phyloP scores from a whole-genome alignment of 768 basidiomycete genomes.

The Amanita jacksonii region DNA sequence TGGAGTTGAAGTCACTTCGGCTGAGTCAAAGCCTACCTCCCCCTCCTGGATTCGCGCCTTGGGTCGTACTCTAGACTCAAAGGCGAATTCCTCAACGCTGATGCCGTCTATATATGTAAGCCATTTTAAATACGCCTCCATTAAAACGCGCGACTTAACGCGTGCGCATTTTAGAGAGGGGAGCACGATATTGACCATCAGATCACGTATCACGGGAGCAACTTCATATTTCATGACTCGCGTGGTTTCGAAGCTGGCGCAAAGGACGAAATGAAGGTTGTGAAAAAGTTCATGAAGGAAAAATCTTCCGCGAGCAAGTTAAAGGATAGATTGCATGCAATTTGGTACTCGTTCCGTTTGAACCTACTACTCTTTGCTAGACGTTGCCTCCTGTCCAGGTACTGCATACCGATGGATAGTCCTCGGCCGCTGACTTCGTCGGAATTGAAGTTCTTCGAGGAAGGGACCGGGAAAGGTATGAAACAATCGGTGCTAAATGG shows the following conservation, averaged over 20 bases:
- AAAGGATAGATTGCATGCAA: constrained; percentile 24
- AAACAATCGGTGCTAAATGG: no score
- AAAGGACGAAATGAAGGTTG: constrained; percentile 17
- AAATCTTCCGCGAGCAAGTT: constrained; percentile 12
- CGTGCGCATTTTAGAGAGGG: constrained; percentile 26
- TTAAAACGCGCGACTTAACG: no score
- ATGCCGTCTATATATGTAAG: constrained; percentile 12
- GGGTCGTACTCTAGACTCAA: neutral
- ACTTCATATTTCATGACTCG: constrained; percentile 34
- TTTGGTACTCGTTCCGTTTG: constrained; percentile 19
- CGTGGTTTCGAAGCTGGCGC: constrained; percentile 29
- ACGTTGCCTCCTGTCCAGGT: constrained; percentile 22
- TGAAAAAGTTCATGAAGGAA: constrained; percentile 23
- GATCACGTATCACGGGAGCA: constrained; percentile 20
- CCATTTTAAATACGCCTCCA: no score
- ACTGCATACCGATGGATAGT: constrained; percentile 23
- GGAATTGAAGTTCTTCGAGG: constrained; percentile 23
- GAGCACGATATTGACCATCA: constrained; percentile 22
- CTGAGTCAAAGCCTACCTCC: neutral
- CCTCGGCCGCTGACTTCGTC: constrained; percentile 18
- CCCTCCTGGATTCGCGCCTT: neutral
- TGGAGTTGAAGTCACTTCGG: constrained; percentile 7
- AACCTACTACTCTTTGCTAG: neutral
- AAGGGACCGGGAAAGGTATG: constrained; percentile 15
- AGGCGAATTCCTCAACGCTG: neutral